Evolutionary conservation across 2,329 filamentous ascomycete genomes (phyloP), one percentile per base, ranked within the genome.

Genomic region (Neophaeococcomyces mojaviensis): DNA sequence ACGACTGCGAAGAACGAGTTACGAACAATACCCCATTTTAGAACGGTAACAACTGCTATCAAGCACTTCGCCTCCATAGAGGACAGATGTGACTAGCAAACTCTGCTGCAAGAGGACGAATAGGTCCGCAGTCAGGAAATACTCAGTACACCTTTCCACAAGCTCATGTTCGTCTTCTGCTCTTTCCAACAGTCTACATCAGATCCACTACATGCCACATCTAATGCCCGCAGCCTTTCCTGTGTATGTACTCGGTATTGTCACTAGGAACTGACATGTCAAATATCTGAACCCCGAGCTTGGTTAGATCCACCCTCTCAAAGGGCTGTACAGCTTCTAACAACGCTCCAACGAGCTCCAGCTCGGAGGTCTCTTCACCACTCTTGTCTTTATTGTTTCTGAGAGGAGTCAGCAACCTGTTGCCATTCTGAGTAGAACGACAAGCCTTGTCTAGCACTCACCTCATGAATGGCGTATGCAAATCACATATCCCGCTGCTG

Each of bases 281-380:
- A 22, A 43, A 43, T 19, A 43, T 31, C 20, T 19, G 33, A 5
- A 43, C 8, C 13, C 30, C 40, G 20, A 4, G 7, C 40, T 12
- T 34, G 16, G 34, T 31, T 4, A 31, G 33, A 10, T 43, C 31
- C 3, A 8, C 32, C 18, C 30, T 24, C 13, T 33, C 15, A 16
- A 43, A 43, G 2, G 40, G 40, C 19, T 31, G 18, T 18, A 43
- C 28, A 9, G 31, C 40, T 24, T 43, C 40, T 16, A 43, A n/a
- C 40, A 43, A 7, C 26, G 30, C 30, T 13, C 30, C 40, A 4
- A 43, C 18, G 3, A 43, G 31, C 30, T 43, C 40, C 10, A 15
- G 15, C 12, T 42, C 26, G 7, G 15, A 31, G n/a, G 3, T 19
- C 10, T 15, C n/a, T 18, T 32, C 39, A 18, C 10, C 10, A 10